Conservation (phyloP, 768 basidiomycete genomes). For the Russula foetens region DNA sequence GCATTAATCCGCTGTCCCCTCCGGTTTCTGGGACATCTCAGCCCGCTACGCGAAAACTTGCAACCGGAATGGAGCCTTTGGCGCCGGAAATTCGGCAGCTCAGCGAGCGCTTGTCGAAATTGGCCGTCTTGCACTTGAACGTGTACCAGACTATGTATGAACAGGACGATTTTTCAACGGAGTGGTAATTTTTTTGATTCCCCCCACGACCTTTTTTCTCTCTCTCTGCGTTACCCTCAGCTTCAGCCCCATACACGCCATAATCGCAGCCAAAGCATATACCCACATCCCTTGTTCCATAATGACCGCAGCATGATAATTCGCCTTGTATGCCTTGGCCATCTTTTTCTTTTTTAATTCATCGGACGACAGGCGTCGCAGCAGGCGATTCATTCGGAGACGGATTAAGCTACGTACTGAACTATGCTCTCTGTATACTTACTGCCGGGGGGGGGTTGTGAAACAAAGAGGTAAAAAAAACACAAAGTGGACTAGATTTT, state of each 20-base stretch:
- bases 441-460: slow-evolving; percentile 1
- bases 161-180: slow-evolving; percentile 42
- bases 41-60: slow-evolving; percentile 9
- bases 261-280: slow-evolving; percentile 16
- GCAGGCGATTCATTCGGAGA: slow-evolving; percentile 2
- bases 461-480: background rate
- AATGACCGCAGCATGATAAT: slow-evolving; percentile 10
- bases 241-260: background rate
- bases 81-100: slow-evolving; percentile 60
- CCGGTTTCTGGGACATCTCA: slow-evolving; percentile 24
- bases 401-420: slow-evolving; percentile 12
- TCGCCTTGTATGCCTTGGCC: slow-evolving; percentile 8
- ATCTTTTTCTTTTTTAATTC: background rate
- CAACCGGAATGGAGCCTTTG: slow-evolving; percentile 62
- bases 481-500: background rate
- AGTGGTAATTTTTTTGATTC: slow-evolving; percentile 15
- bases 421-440: slow-evolving; percentile 11
- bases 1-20: slow-evolving; percentile 8
- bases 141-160: slow-evolving; percentile 76
- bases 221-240: slow-evolving; percentile 12
- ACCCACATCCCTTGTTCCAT: slow-evolving; percentile 6
- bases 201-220: background rate
- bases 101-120: slow-evolving; percentile 60
- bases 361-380: slow-evolving; percentile 4
- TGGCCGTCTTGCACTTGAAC: slow-evolving; percentile 66